phyloP scores from a whole-genome alignment of 2,329 filamentous ascomycete genomes.

The Sporothrix inflata region DNA sequence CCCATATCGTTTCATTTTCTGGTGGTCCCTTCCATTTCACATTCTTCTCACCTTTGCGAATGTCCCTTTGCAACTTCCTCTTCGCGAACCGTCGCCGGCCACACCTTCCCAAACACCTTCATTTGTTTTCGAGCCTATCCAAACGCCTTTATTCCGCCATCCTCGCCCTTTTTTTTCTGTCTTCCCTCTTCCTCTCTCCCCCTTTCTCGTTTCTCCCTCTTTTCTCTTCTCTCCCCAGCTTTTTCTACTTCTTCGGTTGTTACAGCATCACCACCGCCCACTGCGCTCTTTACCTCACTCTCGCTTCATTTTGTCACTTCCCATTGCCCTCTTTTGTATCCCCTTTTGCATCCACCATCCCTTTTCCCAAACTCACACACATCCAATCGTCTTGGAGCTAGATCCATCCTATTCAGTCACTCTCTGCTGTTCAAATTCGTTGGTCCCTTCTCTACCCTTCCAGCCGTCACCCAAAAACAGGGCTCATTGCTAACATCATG shows the following conservation, averaged over 20 bases:
- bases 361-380: slow-evolving; percentile 2
- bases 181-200: not conserved
- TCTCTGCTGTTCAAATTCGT: not conserved
- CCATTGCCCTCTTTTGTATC: slow-evolving; percentile 25
- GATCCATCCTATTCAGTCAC: not conserved
- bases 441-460: not conserved
- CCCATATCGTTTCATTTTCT: not conserved
- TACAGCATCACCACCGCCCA: slow-evolving; percentile 32
- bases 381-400: slow-evolving; percentile 12
- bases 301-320: slow-evolving; percentile 15
- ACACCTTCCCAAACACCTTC: not conserved
- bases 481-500: not conserved
- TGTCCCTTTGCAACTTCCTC: not conserved
- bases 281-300: not conserved
- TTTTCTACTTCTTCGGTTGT: slow-evolving; percentile 34
- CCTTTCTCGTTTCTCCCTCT: not conserved
- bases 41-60: not conserved
- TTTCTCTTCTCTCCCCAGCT: slow-evolving; percentile 12
- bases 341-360: slow-evolving; percentile 28
- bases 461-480: not conserved
- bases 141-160: not conserved
- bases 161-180: not conserved
- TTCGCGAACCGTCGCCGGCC: not conserved
- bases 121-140: not conserved
- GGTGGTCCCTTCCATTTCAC: slow-evolving; percentile 14